Percentiles rank a stretch among this genome's conserved stretches.
Evolutionary conservation across 441 rosid species (phyloP).

Genomic region (Biscutella laevigata): DNA sequence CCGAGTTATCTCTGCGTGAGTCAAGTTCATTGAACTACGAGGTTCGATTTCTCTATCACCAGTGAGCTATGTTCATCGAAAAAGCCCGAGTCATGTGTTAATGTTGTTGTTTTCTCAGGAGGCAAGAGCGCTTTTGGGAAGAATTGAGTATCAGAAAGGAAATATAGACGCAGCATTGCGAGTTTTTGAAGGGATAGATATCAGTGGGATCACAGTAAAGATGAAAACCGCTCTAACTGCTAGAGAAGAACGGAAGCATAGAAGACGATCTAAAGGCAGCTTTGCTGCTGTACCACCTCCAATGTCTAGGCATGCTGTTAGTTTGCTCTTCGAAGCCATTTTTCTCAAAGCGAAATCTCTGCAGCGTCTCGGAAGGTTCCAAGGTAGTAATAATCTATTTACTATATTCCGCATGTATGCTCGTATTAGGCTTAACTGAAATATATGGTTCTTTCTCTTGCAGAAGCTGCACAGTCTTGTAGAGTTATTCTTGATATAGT

Average conservation of each 20-base stretch:
- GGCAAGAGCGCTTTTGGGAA: slow-evolving; percentile 85
- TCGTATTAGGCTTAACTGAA: too few relatives aligned
- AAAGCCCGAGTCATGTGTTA: background rate
- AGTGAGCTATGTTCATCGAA: background rate
- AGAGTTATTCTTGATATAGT: slow-evolving; percentile 70
- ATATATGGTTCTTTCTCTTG: too few relatives aligned
- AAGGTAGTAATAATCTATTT: slow-evolving; percentile 34
- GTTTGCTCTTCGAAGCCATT: slow-evolving; percentile 67
- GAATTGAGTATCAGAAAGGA: slow-evolving; percentile 80
- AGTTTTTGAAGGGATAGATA: slow-evolving; percentile 81
- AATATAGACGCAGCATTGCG: slow-evolving; percentile 71
- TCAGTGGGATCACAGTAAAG: slow-evolving; percentile 49
- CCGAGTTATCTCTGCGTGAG: slow-evolving; percentile 76
- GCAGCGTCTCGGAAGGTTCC: slow-evolving; percentile 69
- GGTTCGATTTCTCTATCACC: slow-evolving; percentile 27
- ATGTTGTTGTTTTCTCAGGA: slow-evolving; percentile 39
- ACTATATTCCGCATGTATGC: background rate
- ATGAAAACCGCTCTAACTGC: slow-evolving; percentile 44
- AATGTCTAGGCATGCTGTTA: slow-evolving; percentile 68
- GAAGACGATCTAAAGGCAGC: slow-evolving; percentile 36
- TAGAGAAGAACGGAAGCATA: slow-evolving; percentile 37
- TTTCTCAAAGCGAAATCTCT: slow-evolving; percentile 76
- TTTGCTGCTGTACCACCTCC: slow-evolving; percentile 27
- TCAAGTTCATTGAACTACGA: slow-evolving; percentile 69
- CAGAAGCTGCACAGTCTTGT: slow-evolving; percentile 91